Base-by-base conservation (phyloP, 345 rosid genomes). In the Syzygium aromaticum region DNA sequence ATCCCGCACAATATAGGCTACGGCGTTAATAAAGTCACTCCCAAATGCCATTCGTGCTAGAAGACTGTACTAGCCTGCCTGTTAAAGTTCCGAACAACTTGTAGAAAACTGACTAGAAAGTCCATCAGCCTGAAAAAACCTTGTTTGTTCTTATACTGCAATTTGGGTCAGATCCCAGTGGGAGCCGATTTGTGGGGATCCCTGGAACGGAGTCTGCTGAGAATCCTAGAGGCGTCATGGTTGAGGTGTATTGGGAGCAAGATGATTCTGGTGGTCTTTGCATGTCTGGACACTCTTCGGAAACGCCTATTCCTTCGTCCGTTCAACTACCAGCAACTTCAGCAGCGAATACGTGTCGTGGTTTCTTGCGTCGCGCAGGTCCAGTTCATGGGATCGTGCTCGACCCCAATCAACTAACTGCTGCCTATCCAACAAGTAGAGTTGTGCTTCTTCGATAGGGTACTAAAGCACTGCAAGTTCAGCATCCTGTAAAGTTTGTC, bases 221-320 rank as follows among this genome's bases (percentile, higher is more conserved):
- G 90, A 92, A 94, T 90, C 97, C 97, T 0, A 89, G 93, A 84
- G 99, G 96, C 40, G 22, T 93, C 14, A 96, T 95, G 99, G 99
- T 96, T 51, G 99, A 96, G 94, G 99, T 96, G 11, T 93, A 93
- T 90, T 96, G 98, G 98, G 93, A 93, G 86, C 97, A 96, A 91
- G 99, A 98, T 84, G 98, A 95, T 59, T 87, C 95, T 5, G 98
- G 99, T n/a, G 86, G 94, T 57, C 95, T 96, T 88, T 94, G 98
- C 93, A 95, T 95, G 84, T 94, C 98, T 25, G 95, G 98, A 49
- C 97, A 95, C 89, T 95, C 98, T 8, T 43, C 91, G 5, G 99
- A 98, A 89, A 95, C 90, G 87, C 92, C 96, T 11, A 52, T 95
- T 21, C 99, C 99, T 80, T 89, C 87, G 15, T 86, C 90, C 86